These are phyloP conservation scores for Mycena sanguinolenta DNA, from an alignment of 768 basidiomycete genomes.

Conservation along the genomic window DNA sequence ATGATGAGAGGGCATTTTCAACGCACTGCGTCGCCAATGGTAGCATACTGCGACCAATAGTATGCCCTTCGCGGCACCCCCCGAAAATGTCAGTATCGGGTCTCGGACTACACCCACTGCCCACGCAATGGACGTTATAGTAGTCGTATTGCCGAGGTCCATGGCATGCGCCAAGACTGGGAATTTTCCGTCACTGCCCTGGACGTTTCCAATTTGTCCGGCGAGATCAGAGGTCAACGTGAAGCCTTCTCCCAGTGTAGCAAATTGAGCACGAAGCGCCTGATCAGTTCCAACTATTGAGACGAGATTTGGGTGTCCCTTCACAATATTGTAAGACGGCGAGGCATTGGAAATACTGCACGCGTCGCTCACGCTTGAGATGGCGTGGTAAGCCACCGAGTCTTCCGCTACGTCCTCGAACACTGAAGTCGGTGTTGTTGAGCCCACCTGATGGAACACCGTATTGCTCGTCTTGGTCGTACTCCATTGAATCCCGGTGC, in stretches of 20 bases:
- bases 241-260: neutral
- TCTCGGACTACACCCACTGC: conserved; percentile 56
- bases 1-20: neutral
- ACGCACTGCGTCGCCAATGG: conserved; percentile 49
- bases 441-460: conserved; percentile 60
- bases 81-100: conserved; percentile 43
- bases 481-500: conserved; percentile 58
- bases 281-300: conserved; percentile 28
- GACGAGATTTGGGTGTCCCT: conserved; percentile 14
- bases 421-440: conserved; percentile 48
- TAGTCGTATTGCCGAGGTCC: conserved; percentile 55
- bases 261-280: conserved; percentile 18
- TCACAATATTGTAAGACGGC: neutral
- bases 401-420: conserved; percentile 64
- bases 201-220: conserved; percentile 13
- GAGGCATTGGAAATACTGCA: neutral
- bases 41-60: conserved; percentile 51
- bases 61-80: conserved; percentile 50
- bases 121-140: conserved; percentile 50
- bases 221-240: conserved; percentile 21
- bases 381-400: conserved; percentile 62
- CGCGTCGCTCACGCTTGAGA: conserved; percentile 50
- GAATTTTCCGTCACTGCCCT: conserved; percentile 42
- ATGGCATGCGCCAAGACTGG: conserved; percentile 65
- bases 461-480: conserved; percentile 49